A percentile compares a stretch with the other conserved stretches of the same genome.
Conservation (phyloP, 371 early-diverging fungal species). For the Circinella umbellata region DNA sequence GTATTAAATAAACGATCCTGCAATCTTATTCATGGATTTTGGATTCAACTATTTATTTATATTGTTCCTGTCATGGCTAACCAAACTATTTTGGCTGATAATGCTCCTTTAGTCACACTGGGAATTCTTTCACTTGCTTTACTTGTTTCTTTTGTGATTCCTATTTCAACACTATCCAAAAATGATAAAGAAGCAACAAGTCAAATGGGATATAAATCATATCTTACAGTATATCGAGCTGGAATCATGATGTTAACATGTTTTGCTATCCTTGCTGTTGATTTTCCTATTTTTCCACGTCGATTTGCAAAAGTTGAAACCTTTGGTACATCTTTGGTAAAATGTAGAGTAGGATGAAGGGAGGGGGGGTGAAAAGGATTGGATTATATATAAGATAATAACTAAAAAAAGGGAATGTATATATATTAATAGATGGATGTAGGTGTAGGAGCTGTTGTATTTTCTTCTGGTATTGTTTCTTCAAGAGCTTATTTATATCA, state of each 20-base stretch:
- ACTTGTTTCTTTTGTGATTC: background rate
- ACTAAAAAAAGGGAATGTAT: no score
- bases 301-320: conserved; percentile 92
- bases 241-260: conserved; percentile 83
- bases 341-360: background rate
- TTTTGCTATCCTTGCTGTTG: conserved; percentile 91
- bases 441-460: conserved; percentile 86
- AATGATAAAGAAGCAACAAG: conserved; percentile 19
- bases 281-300: conserved; percentile 93
- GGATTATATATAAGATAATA: no score
- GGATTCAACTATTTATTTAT: conserved; percentile 37
- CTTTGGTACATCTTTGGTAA: conserved; percentile 89
- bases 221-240: conserved; percentile 76
- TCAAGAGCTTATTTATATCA: conserved; percentile 53
- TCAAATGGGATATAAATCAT: conserved; percentile 31
- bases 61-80: conserved; percentile 31
- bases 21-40: conserved; percentile 21
- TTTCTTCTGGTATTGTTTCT: conserved; percentile 80
- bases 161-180: conserved; percentile 1
- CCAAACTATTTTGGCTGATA: conserved; percentile 40
- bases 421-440: conserved; percentile 76
- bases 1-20: conserved; percentile 20
- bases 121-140: conserved; percentile 24
- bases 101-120: conserved; percentile 32
- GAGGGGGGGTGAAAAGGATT: no score